Percentiles rank a stretch among this genome's conserved stretches.
Evolutionary conservation across 208 protist genomes (phyloP).

Genomic region (Leishmania gerbilli): DNA sequence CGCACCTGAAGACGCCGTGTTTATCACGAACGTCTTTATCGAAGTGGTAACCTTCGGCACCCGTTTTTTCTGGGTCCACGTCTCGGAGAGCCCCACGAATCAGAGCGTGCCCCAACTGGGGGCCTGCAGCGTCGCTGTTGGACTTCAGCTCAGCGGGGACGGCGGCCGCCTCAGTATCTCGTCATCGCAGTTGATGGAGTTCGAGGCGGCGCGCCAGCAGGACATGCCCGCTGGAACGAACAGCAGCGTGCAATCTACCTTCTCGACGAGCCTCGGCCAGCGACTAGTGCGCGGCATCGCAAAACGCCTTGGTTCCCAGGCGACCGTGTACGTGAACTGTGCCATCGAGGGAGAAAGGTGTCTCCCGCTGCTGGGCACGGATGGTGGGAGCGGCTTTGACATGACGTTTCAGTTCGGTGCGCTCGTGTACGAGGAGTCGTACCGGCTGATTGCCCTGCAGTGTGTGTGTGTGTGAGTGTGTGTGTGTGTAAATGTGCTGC

Average conservation of each 20-base stretch:
- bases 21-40: conserved; percentile 47
- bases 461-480: too few relatives aligned
- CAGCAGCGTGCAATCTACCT: conserved; percentile 32
- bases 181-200: conserved; percentile 38
- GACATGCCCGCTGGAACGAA: conserved; percentile 18
- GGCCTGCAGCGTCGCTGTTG: conserved; percentile 40
- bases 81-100: conserved; percentile 41
- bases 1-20: background rate
- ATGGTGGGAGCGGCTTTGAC: conserved; percentile 43
- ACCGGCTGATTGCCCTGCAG: conserved; percentile 17
- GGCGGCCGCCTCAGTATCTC: conserved; percentile 10
- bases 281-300: conserved; percentile 41
- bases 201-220: conserved; percentile 9
- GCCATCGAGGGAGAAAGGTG: conserved; percentile 49
- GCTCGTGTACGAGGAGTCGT: conserved; percentile 39
- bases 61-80: conserved; percentile 73
- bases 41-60: conserved; percentile 49
- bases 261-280: conserved; percentile 49
- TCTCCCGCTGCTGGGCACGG: conserved; percentile 48
- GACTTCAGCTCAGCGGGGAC: background rate
- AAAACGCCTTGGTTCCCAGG: background rate
- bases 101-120: conserved; percentile 32
- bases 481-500: too few relatives aligned
- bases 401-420: conserved; percentile 55
- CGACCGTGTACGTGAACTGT: conserved; percentile 59